phyloP scores from a whole-genome alignment of 805 yeast species.

The Kodamaea laetipori region DNA sequence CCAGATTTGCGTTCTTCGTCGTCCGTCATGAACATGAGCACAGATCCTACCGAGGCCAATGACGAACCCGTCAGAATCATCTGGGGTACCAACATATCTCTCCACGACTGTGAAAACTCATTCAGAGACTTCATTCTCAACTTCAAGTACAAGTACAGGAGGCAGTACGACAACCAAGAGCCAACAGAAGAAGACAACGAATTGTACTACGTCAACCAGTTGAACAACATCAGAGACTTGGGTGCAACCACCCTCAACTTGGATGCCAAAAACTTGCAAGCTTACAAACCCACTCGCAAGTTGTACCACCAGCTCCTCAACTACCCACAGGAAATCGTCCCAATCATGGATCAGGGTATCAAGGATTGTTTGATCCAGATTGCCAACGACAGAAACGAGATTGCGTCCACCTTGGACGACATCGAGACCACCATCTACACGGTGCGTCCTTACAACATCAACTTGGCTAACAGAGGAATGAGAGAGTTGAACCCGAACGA shows the following conservation, averaged over 20 bases:
- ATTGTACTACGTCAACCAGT: constrained; percentile 68
- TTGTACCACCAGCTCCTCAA: constrained; percentile 83
- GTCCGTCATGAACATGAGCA: constrained; percentile 25
- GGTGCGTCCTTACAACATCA: constrained; percentile 85
- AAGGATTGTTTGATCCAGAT: constrained; percentile 85
- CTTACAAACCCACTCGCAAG: constrained; percentile 74
- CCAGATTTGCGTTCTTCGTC: constrained; percentile 18
- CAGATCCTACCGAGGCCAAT: constrained; percentile 26
- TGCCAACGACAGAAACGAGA: constrained; percentile 49
- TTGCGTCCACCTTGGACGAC: constrained; percentile 51
- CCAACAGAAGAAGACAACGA: constrained; percentile 62
- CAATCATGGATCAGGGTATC: constrained; percentile 95
- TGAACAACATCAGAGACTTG: constrained; percentile 72
- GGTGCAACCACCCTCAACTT: constrained; percentile 83
- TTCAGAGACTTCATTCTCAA: constrained; percentile 84
- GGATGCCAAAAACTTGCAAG: constrained; percentile 77
- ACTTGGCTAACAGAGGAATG: constrained; percentile 43
- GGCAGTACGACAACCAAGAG: constrained; percentile 41
- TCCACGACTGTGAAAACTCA: constrained; percentile 77
- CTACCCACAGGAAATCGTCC: constrained; percentile 95
- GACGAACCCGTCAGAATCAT: constrained; percentile 86
- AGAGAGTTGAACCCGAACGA: constrained; percentile 22
- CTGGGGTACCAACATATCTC: constrained; percentile 98
- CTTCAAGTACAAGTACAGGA: constrained; percentile 77
- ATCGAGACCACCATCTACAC: constrained; percentile 83